Percentiles rank a stretch among this genome's conserved stretches.
Conservation (phyloP, 441 rosid species). For the Aleurites moluccanus region DNA sequence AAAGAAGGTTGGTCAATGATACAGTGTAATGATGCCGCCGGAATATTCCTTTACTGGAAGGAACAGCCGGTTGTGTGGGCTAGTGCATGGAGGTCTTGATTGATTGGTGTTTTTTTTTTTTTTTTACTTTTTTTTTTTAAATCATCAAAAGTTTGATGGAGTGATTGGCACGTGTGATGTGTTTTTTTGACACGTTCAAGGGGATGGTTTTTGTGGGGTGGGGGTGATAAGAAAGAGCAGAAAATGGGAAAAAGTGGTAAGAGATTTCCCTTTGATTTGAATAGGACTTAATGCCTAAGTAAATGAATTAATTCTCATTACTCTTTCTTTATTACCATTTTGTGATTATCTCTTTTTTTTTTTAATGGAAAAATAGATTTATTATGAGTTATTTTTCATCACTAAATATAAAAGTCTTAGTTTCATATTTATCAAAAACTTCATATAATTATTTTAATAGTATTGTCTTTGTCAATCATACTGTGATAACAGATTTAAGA, state of each 20-base stretch:
- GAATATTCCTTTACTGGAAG: conserved; percentile 89
- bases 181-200: conserved; percentile 42
- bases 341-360: conserved; percentile 24
- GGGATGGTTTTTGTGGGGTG: conserved; percentile 17
- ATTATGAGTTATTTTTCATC: not conserved
- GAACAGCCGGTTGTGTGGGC: conserved; percentile 95
- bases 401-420: not conserved
- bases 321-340: conserved; percentile 18
- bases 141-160: conserved; percentile 13
- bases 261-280: conserved; percentile 37
- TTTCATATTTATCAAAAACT: not conserved
- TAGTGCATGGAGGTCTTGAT: conserved; percentile 82
- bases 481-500: too few species aligned
- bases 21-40: conserved; percentile 51
- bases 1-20: conserved; percentile 89
- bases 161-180: conserved; percentile 51
- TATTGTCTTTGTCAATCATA: not conserved
- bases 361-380: not conserved
- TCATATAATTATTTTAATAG: not conserved
- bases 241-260: conserved; percentile 14
- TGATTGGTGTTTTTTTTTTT: conserved; percentile 1
- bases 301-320: conserved; percentile 28
- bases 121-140: not conserved
- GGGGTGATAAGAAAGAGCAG: not conserved
- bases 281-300: conserved; percentile 24